phyloP scores from a whole-genome alignment of 2,329 filamentous ascomycete genomes.

The Apiospora kogelbergensis region DNA sequence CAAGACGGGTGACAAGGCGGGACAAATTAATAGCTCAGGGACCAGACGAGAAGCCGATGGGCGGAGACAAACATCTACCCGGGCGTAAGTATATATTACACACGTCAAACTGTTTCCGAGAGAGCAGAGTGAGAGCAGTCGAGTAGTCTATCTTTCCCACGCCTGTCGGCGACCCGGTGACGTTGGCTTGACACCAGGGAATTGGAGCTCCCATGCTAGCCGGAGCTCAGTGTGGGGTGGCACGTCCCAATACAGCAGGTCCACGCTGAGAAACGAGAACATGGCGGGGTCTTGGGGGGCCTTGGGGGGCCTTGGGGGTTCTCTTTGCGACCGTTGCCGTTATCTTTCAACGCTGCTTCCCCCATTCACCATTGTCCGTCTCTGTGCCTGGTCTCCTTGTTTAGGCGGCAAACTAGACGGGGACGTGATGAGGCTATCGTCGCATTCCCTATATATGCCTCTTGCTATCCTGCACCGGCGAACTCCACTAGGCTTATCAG shows the following conservation, averaged over 20 bases:
- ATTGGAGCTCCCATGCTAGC: not conserved
- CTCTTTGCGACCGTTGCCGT: no score
- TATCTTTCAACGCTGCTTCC: not conserved
- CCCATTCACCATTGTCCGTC: no score
- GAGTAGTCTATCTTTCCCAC: not conserved
- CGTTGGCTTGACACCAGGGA: not conserved
- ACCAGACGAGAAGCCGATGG: slow-evolving; percentile 3
- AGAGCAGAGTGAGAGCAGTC: not conserved
- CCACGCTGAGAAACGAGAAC: not conserved
- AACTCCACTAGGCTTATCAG: slow-evolving; percentile 1
- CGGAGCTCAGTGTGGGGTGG: slow-evolving; percentile 9
- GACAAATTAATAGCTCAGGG: slow-evolving; percentile 8
- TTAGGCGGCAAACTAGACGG: not conserved
- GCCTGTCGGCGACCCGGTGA: not conserved
- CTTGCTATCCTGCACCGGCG: not conserved
- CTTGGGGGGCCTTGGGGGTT: no score
- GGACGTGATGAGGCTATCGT: not conserved
- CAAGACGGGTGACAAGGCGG: not conserved
- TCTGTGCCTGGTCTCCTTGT: not conserved
- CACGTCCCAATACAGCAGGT: slow-evolving; percentile 10
- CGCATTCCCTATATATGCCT: not conserved
- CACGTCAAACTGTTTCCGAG: not conserved
- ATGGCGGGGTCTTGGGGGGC: no score
- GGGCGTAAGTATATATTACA: not conserved
- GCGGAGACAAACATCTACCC: slow-evolving; percentile 9